phyloP scores from a whole-genome alignment of 2,329 filamentous ascomycete genomes.

The Chrysoporthe cubensis region DNA sequence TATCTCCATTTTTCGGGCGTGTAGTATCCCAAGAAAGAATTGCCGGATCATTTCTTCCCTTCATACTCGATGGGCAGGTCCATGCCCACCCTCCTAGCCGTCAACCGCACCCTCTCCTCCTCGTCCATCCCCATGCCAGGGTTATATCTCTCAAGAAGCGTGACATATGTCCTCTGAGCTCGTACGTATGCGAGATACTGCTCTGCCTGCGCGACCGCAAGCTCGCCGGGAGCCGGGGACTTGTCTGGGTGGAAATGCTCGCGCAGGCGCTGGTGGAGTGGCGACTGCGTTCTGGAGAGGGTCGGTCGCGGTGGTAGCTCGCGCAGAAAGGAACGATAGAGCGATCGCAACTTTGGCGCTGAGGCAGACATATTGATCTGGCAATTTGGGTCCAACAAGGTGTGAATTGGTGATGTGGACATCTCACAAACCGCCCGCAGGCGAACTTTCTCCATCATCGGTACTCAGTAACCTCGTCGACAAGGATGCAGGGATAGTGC shows the following conservation, averaged over 20 bases:
- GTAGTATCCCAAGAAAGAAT: background rate
- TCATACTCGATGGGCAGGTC: constrained; percentile 72
- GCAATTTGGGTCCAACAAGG: background rate
- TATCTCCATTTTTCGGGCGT: background rate
- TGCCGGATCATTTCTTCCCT: constrained; percentile 27
- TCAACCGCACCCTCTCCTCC: constrained; percentile 82
- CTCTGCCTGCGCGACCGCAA: constrained; percentile 57
- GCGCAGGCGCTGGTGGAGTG: constrained; percentile 72
- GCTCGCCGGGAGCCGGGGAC: constrained; percentile 32
- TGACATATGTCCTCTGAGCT: constrained; percentile 83
- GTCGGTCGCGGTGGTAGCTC: constrained; percentile 77
- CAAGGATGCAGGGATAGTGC: constrained; percentile 7
- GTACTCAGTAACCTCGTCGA: constrained; percentile 8
- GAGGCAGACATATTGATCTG: constrained; percentile 37
- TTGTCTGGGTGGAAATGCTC: constrained; percentile 53
- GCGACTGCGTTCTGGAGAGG: constrained; percentile 61
- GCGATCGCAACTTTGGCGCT: constrained; percentile 64
- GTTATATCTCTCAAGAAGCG: constrained; percentile 88
- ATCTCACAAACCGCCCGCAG: background rate
- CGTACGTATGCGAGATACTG: constrained; percentile 81
- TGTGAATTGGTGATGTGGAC: background rate
- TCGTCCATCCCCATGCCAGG: constrained; percentile 86
- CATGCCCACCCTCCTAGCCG: constrained; percentile 88
- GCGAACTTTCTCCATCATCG: background rate
- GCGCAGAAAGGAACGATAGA: constrained; percentile 88